Evolutionary conservation across 176 grass and related monocot species (phyloP), one percentile per base, ranked within the genome.

Genomic region (Phoenix roebelenii): DNA sequence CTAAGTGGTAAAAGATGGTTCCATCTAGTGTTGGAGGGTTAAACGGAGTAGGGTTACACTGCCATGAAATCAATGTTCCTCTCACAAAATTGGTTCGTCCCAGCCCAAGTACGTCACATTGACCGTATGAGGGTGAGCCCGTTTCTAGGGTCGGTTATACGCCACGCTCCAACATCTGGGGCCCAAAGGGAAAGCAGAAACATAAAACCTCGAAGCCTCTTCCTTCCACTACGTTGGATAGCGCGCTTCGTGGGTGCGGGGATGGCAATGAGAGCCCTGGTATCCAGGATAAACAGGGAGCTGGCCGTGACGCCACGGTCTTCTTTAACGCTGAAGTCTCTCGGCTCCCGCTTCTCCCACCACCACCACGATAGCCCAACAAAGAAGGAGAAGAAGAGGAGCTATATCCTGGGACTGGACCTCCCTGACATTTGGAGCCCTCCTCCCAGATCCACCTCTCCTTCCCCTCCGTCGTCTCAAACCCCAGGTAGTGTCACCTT

Each of bases 341-440:
- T 65, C 26, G 28, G 39, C 60, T 65, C 17, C 39, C 20, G 7
- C 50, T 51, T 3, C 15, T 23, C 0, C 64, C 17, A 25, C 24
- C 72, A 6, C 49, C 22, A 4, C 15, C 25, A 25, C 23, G 60
- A 71, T 26, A 20, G 56, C 16, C 57, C 50, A 50, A 52, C 51
- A 15, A 59, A 7, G 57, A 66, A 20, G 18, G 56, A 50, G 28
- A 23, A 64, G 55, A 68, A 76, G 49, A 81, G 58, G 14, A 58
- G 22, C 70, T 63, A 58, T 73, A 75, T 97, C 35, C 87, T 97
- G 29, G 92, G 92, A 60, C 62, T 81, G 10, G 87, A 97, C 24
- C 64, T 90, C 65, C 67, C 75, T n/a, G 87, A 97, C 72, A 78
- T 75, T 18, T 97, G 92, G 92, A 22, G 35, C 60, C 44, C 50